These are phyloP conservation scores for Medicago lupulina DNA, from an alignment of 306 rosid species.

Conservation along the genomic window DNA sequence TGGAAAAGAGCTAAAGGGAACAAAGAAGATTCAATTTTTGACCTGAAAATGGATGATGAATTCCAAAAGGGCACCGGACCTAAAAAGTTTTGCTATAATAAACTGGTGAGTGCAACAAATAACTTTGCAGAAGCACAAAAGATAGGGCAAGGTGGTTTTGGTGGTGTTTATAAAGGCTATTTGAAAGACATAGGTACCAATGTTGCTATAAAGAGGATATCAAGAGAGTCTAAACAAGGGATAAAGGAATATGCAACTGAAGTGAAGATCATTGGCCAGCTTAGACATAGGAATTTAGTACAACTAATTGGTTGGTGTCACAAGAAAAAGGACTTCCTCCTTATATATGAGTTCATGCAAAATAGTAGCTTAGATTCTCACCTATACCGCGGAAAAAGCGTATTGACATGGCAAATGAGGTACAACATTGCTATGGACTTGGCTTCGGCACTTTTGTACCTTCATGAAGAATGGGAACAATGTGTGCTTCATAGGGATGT, in stretches of 20 bases:
- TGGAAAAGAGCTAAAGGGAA: constrained; percentile 2
- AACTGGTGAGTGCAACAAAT: constrained; percentile 7
- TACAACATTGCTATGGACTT: neutral
- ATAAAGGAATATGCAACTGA: constrained; percentile 32
- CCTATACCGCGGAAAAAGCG: constrained; percentile 1
- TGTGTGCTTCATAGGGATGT: constrained; percentile 27
- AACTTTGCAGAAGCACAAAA: constrained; percentile 1
- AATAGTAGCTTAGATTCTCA: constrained; percentile 26
- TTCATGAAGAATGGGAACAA: constrained; percentile 33
- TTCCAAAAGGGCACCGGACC: constrained; percentile 22
- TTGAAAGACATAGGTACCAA: neutral
- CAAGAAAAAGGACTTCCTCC: constrained; percentile 6
- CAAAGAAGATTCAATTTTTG: constrained; percentile 12
- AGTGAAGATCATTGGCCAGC: constrained; percentile 30
- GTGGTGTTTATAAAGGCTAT: constrained; percentile 27
- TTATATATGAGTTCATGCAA: constrained; percentile 24
- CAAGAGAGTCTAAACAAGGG: constrained; percentile 22
- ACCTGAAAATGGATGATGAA: constrained; percentile 22
- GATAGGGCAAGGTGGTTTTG: constrained; percentile 27
- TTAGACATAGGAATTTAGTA: constrained; percentile 19
- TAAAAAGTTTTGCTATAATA: constrained; percentile 20
- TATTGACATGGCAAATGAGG: constrained; percentile 2
- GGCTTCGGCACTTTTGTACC: neutral
- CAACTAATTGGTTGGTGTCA: constrained; percentile 30
- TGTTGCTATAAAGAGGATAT: constrained; percentile 15